These are phyloP conservation scores for Hemisphaericaspora lyxosophila DNA, from an alignment of 1,139 yeast genomes.

Conservation along the genomic window DNA sequence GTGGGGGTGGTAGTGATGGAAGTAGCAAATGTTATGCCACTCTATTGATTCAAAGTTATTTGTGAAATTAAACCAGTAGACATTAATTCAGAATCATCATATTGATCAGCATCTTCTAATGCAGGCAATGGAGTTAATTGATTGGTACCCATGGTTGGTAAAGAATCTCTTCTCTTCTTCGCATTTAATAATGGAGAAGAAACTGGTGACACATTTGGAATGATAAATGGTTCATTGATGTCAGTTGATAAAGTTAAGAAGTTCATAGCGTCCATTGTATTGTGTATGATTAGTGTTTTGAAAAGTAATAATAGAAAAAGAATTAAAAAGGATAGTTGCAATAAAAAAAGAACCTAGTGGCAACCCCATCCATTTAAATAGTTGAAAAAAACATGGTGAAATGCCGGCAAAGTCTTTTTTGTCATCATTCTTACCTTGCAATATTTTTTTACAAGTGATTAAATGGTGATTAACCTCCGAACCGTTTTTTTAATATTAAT, in stretches of 20 bases:
- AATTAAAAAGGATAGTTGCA: constrained; percentile 1
- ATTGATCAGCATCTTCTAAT: constrained; percentile 9
- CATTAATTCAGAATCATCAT: constrained; percentile 10
- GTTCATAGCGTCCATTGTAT: constrained; percentile 6
- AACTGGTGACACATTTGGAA: constrained; percentile 63
- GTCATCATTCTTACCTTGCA: too few species aligned
- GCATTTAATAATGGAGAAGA: constrained; percentile 38
- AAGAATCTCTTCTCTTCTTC: constrained; percentile 4
- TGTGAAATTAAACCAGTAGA: constrained; percentile 11
- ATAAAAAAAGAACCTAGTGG: too few species aligned
- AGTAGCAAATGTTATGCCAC: too few species aligned
- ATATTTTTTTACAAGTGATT: too few species aligned
- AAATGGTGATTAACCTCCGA: too few species aligned
- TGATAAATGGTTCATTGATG: constrained; percentile 59
- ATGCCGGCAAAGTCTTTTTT: too few species aligned
- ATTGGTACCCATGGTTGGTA: constrained; percentile 12
- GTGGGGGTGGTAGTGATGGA: background rate
- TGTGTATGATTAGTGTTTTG: background rate
- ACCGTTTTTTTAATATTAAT: too few species aligned
- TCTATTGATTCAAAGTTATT: constrained; percentile 11
- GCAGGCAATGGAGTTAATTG: constrained; percentile 11
- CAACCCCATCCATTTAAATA: too few species aligned
- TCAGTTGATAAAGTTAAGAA: constrained; percentile 51
- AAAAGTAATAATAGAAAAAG: background rate
- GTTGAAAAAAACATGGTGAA: too few species aligned